phyloP scores from a whole-genome alignment of 2,329 filamentous ascomycete species.

The Cladophialophora bantiana region DNA sequence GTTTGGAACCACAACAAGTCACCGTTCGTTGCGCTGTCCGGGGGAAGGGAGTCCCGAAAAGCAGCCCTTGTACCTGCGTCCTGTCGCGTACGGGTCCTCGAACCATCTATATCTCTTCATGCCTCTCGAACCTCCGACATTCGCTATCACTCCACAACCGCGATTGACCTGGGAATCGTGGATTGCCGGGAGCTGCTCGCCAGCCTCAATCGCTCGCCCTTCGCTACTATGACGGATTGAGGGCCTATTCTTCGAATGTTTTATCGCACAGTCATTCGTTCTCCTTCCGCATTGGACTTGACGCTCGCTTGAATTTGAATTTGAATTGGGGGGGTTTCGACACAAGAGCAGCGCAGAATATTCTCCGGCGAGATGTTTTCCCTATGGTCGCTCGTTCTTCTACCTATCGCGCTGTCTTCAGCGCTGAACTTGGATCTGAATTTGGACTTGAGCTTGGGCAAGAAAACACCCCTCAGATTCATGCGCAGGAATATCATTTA shows the following conservation, averaged over 20 bases:
- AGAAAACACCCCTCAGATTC: slow-evolving; percentile 19
- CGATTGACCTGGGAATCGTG: slow-evolving; percentile 10
- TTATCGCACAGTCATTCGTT: slow-evolving; percentile 30
- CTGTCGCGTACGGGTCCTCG: background rate
- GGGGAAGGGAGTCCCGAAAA: background rate
- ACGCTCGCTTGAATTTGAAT: slow-evolving; percentile 17
- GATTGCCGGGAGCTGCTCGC: slow-evolving; percentile 11
- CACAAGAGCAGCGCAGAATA: slow-evolving; percentile 14
- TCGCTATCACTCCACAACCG: slow-evolving; percentile 5
- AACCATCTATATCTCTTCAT: slow-evolving; percentile 17
- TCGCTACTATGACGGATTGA: slow-evolving; percentile 28
- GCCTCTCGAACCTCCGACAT: slow-evolving; percentile 17
- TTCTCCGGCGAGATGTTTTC: slow-evolving; percentile 20
- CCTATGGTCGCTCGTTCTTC: slow-evolving; percentile 22
- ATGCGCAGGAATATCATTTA: slow-evolving; percentile 21
- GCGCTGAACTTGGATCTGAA: slow-evolving; percentile 13
- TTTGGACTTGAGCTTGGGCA: slow-evolving; percentile 8
- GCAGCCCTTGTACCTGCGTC: background rate
- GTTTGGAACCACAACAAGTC: slow-evolving; percentile 11
- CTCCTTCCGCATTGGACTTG: slow-evolving; percentile 1
- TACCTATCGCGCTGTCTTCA: slow-evolving; percentile 12
- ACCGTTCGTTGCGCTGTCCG: background rate
- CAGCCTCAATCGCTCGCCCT: slow-evolving; percentile 7
- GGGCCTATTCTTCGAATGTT: background rate
- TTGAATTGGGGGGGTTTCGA: background rate